Evolutionary conservation across 768 basidiomycete genomes (phyloP).

Genomic region (Boletus patriciae): DNA sequence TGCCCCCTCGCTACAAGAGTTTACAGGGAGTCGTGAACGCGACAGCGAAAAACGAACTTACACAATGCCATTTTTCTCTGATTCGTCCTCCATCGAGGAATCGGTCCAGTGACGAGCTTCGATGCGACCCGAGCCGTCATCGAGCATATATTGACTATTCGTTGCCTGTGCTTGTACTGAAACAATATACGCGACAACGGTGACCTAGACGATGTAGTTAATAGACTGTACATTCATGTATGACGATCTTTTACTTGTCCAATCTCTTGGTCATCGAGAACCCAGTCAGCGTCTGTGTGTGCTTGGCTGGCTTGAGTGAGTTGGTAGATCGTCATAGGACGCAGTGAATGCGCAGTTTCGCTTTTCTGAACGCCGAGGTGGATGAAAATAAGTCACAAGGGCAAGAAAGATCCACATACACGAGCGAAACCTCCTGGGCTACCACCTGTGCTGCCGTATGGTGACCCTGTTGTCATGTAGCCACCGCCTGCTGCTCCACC

Average conservation of each 20-base stretch:
- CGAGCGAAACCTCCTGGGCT: conserved; percentile 58
- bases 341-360: conserved; percentile 47
- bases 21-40: background rate
- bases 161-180: conserved; percentile 71
- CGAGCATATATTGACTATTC: conserved; percentile 74
- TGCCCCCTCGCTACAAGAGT: conserved; percentile 56
- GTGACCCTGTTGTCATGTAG: conserved; percentile 59
- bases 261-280: conserved; percentile 75
- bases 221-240: background rate
- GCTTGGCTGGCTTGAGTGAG: conserved; percentile 74
- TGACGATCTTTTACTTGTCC: conserved; percentile 58
- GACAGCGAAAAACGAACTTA: conserved; percentile 27
- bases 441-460: conserved; percentile 52
- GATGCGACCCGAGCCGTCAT: conserved; percentile 82
- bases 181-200: conserved; percentile 71
- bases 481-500: conserved; percentile 50
- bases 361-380: conserved; percentile 30
- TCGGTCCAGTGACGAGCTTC: conserved; percentile 87
- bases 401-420: conserved; percentile 30
- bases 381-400: background rate
- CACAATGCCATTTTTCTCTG: conserved; percentile 48
- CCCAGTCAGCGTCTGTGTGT: conserved; percentile 88
- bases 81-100: conserved; percentile 55
- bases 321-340: conserved; percentile 80
- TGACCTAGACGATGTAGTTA: conserved; percentile 47